A percentile compares a stretch with the other conserved stretches of the same genome.
Conservation (phyloP, 2,329 filamentous ascomycete genomes). For the Aureobasidium sp. region DNA sequence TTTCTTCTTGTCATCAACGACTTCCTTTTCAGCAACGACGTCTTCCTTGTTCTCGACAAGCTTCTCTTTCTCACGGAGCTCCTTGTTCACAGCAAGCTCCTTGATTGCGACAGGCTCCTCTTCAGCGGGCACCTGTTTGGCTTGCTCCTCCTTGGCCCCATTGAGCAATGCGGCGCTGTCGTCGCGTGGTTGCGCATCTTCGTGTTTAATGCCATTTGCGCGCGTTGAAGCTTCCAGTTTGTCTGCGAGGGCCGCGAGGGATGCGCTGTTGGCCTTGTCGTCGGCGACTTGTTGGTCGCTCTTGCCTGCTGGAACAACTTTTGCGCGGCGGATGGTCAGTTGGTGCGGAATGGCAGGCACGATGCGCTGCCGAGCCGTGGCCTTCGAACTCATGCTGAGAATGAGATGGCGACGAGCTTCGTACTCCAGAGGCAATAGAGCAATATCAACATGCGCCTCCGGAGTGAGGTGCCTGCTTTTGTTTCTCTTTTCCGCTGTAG, state of each 20-base stretch:
- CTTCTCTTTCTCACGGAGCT: background rate
- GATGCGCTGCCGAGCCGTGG: slow-evolving; percentile 5
- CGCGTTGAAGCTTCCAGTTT: background rate
- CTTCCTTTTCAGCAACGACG: background rate
- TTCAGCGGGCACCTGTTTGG: background rate
- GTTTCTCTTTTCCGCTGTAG: background rate
- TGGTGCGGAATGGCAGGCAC: slow-evolving; percentile 13
- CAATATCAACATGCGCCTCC: slow-evolving; percentile 14
- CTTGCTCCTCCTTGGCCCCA: background rate
- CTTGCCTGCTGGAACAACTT: slow-evolving; percentile 1
- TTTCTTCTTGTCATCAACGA: background rate
- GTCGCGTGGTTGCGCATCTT: background rate
- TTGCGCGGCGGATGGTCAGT: slow-evolving; percentile 9
- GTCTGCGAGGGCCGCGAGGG: background rate
- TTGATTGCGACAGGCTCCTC: slow-evolving; percentile 2
- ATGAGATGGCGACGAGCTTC: background rate
- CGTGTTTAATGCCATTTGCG: background rate
- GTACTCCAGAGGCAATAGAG: slow-evolving; percentile 10
- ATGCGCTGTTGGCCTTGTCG: slow-evolving; percentile 7
- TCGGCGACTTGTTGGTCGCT: background rate
- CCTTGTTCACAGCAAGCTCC: background rate
- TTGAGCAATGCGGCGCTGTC: background rate
- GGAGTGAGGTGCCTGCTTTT: slow-evolving; percentile 10
- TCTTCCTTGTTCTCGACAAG: background rate
- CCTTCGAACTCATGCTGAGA: slow-evolving; percentile 5